Conservation (phyloP, 805 yeast species). For the Candida ipomoeae region DNA sequence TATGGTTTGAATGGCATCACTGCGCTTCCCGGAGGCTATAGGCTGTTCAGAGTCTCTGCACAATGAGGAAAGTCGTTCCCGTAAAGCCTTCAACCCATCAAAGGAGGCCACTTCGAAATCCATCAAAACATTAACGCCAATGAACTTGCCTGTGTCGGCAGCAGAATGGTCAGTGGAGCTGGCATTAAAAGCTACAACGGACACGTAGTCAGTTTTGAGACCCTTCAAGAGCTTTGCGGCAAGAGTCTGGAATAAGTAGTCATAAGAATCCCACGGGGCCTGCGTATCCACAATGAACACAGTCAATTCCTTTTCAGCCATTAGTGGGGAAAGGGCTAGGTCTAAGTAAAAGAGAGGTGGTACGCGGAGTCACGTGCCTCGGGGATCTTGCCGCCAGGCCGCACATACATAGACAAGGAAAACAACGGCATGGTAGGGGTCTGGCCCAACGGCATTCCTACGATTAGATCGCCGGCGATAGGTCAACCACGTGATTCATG, state of each 20-base stretch:
- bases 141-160: constrained; percentile 13
- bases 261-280: constrained; percentile 37
- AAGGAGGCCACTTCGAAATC: constrained; percentile 22
- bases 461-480: neutral
- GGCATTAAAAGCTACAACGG: constrained; percentile 29
- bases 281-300: constrained; percentile 50
- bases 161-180: constrained; percentile 14
- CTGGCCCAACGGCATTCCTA: neutral
- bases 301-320: constrained; percentile 40
- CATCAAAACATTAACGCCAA: constrained; percentile 14
- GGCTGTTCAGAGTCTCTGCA: neutral
- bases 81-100: constrained; percentile 9
- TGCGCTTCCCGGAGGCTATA: neutral
- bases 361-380: constrained; percentile 1
- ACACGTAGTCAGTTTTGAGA: constrained; percentile 39
- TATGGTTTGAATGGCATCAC: constrained; percentile 27
- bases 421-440: neutral
- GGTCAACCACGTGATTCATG: neutral
- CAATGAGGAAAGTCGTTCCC: constrained; percentile 7
- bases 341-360: neutral
- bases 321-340: constrained; percentile 2
- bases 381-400: neutral
- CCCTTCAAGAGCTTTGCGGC: constrained; percentile 38
- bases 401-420: neutral
- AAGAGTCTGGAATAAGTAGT: constrained; percentile 40